These are phyloP conservation scores for Ustilago esculenta DNA, from an alignment of 1,284 basidiomycete genomes.

Conservation along the genomic window DNA sequence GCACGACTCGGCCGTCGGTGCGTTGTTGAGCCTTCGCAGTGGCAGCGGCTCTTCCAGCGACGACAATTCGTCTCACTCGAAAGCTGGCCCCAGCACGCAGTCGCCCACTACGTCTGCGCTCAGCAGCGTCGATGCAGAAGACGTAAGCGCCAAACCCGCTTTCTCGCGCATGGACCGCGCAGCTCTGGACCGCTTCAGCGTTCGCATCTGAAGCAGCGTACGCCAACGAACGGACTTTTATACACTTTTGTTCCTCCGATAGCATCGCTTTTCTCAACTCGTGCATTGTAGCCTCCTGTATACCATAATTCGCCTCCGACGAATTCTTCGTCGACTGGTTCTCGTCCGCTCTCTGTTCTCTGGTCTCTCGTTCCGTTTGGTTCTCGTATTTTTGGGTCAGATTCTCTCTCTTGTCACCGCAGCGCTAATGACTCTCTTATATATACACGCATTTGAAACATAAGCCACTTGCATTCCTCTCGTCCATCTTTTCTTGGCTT, in stretches of 20 bases:
- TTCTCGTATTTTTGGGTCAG: neutral
- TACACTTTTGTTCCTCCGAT: neutral
- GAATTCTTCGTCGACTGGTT: neutral
- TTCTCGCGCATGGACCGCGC: conserved; percentile 40
- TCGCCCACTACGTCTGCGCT: conserved; percentile 22
- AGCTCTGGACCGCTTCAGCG: conserved; percentile 40
- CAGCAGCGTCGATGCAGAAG: conserved; percentile 17
- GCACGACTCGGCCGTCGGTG: conserved; percentile 45
- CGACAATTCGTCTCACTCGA: conserved; percentile 7
- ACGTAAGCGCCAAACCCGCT: conserved; percentile 10
- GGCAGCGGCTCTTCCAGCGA: conserved; percentile 38
- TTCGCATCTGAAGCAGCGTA: conserved; percentile 18
- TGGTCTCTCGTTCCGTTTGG: conserved; percentile 1
- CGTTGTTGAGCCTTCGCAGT: conserved; percentile 43
- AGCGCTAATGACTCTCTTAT: conserved; percentile 10
- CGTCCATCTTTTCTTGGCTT: no score
- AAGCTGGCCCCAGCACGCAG: neutral
- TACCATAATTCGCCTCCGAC: neutral
- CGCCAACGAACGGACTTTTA: neutral
- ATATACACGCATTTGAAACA: conserved; percentile 1
- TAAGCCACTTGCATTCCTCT: no score
- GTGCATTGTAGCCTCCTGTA: neutral
- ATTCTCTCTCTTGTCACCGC: conserved; percentile 1
- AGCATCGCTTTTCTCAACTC: neutral
- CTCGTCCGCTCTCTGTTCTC: neutral